Evolutionary conservation across 2,329 filamentous ascomycete genomes (phyloP).

Genomic region (Simplicillium sp.): DNA sequence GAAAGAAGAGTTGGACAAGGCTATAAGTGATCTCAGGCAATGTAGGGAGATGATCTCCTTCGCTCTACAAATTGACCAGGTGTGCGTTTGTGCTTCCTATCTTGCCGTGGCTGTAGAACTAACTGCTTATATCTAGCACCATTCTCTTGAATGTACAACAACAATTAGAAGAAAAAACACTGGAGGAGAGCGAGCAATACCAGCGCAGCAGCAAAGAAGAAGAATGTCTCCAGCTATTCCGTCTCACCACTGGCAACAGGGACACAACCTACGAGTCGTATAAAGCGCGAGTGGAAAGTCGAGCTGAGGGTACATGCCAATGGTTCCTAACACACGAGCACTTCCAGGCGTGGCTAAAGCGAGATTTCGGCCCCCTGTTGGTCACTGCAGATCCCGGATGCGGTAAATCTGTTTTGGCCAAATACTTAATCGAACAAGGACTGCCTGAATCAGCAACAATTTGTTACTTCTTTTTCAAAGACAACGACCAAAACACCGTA

Average conservation of each 20-base stretch:
- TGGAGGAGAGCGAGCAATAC: too few species aligned
- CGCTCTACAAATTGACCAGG: slow-evolving; percentile 23
- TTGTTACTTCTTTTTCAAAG: slow-evolving; percentile 36
- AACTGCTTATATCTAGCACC: too few species aligned
- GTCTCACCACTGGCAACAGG: slow-evolving; percentile 2
- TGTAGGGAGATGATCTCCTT: slow-evolving; percentile 17
- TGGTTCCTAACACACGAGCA: slow-evolving; percentile 21
- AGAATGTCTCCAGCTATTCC: slow-evolving; percentile 9
- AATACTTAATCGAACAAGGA: slow-evolving; percentile 18
- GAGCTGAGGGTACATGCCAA: slow-evolving; percentile 17
- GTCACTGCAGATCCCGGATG: slow-evolving; percentile 29
- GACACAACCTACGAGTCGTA: slow-evolving; percentile 18
- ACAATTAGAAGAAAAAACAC: too few species aligned
- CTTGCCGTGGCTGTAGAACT: too few species aligned
- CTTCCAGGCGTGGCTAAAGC: slow-evolving; percentile 18
- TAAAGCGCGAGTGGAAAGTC: slow-evolving; percentile 15
- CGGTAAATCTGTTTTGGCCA: slow-evolving; percentile 27
- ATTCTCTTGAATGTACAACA: too few species aligned
- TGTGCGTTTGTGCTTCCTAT: slow-evolving; percentile 6
- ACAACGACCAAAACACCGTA: slow-evolving; percentile 23
- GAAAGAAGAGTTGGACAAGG: slow-evolving; percentile 2
- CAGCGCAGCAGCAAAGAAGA: not conserved
- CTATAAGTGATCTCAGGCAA: slow-evolving; percentile 16
- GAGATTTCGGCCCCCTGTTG: slow-evolving; percentile 17
- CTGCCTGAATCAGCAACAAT: slow-evolving; percentile 14